These are phyloP conservation scores for Alternaria alternata DNA, from an alignment of 2,329 filamentous ascomycete genomes.

Conservation along the genomic window DNA sequence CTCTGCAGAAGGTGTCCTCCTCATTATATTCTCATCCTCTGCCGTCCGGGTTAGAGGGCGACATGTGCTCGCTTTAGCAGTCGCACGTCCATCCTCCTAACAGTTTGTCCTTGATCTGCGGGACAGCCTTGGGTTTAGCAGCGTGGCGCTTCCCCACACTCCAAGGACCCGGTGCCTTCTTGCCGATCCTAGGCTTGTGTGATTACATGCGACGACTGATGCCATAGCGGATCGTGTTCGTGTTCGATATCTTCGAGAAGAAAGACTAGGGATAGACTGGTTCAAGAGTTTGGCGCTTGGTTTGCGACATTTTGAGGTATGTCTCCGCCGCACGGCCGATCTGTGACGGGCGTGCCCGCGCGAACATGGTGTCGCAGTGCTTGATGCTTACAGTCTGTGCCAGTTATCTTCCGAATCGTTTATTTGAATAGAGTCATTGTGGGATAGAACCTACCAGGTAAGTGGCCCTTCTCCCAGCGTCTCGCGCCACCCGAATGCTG, in stretches of 20 bases:
- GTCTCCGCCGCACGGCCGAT: constrained; percentile 13
- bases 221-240: constrained; percentile 46
- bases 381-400: constrained; percentile 32
- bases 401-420: constrained; percentile 40
- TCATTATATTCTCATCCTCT: constrained; percentile 32
- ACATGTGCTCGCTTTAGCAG: constrained; percentile 50
- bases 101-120: constrained; percentile 39
- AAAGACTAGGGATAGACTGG: constrained; percentile 55
- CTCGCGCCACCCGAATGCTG: constrained; percentile 2
- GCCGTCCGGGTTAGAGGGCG: constrained; percentile 45
- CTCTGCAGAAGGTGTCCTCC: constrained; percentile 28
- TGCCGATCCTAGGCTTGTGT: constrained; percentile 40
- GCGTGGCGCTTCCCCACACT: constrained; percentile 52
- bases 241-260: constrained; percentile 46
- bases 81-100: constrained; percentile 39
- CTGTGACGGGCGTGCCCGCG: constrained; percentile 12
- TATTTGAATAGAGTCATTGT: constrained; percentile 37
- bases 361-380: constrained; percentile 7
- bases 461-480: constrained; percentile 13
- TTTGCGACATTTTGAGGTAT: constrained; percentile 48
- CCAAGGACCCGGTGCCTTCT: constrained; percentile 41
- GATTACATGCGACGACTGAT: constrained; percentile 48
- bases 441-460: constrained; percentile 42
- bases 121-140: constrained; percentile 40
- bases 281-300: constrained; percentile 52